A percentile compares a stretch with the other conserved stretches of the same genome.
Conservation (phyloP, 2,329 filamentous ascomycete genomes). For the Stromatinia cepivora region DNA sequence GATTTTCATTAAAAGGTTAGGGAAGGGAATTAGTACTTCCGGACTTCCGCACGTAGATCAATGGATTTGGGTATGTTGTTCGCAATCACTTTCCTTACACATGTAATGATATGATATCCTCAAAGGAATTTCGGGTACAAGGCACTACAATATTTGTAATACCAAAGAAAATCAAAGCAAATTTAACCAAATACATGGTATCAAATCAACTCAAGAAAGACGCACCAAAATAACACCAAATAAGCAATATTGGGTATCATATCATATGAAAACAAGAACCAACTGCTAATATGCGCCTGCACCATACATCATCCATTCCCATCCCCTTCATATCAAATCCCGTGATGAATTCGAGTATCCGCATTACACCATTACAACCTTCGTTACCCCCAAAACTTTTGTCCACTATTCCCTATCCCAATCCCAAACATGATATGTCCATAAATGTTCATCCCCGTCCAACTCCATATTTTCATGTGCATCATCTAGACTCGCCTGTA, state of each 20-base stretch:
- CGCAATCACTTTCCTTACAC: neutral
- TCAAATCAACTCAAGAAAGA: neutral
- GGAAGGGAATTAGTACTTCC: neutral
- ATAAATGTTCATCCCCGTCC: neutral
- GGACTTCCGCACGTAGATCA: too few species aligned
- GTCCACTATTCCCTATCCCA: neutral
- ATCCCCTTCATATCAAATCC: neutral
- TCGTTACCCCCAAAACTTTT: too few species aligned
- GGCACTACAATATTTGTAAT: neutral
- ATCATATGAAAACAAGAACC: neutral
- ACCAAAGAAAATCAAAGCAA: neutral
- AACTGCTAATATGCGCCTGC: neutral
- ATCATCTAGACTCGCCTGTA: constrained; percentile 33
- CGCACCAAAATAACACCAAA: neutral
- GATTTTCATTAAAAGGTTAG: too few species aligned
- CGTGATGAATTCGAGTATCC: neutral
- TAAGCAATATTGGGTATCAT: neutral
- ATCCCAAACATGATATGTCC: constrained; percentile 11
- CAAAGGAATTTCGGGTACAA: neutral
- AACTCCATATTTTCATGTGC: neutral
- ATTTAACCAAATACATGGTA: neutral
- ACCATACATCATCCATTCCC: neutral
- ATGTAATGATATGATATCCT: neutral
- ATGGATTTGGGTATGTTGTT: neutral
- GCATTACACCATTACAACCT: neutral